Evolutionary conservation across 164 flowering plant species (phyloP).

Genomic region (Aristolochia contorta): DNA sequence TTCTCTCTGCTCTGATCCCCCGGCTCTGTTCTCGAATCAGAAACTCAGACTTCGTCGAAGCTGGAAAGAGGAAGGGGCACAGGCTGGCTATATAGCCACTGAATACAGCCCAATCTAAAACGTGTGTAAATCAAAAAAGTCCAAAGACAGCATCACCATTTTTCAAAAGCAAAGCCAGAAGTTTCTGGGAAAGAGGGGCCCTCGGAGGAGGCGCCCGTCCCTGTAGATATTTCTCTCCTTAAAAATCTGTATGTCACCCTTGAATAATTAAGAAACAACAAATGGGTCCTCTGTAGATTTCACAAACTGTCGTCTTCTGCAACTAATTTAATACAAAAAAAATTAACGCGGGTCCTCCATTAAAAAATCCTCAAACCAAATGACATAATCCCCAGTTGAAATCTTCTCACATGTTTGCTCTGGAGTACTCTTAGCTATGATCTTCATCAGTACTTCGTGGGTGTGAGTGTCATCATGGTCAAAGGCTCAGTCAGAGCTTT

Average conservation of each 20-base stretch:
- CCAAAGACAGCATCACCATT: neutral
- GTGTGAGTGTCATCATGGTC: neutral
- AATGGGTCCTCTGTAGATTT: conserved; percentile 4
- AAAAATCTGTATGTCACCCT: neutral
- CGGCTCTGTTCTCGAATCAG: neutral
- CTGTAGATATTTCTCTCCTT: neutral
- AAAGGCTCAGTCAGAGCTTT: conserved; percentile 1
- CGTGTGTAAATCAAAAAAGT: conserved; percentile 1
- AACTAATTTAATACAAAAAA: no score
- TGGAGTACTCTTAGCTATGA: neutral
- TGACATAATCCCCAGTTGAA: neutral
- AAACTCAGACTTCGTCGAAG: neutral
- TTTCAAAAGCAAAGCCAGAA: conserved; percentile 4
- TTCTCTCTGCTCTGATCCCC: neutral
- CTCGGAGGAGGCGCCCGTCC: neutral
- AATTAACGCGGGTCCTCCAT: neutral
- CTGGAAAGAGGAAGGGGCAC: no score
- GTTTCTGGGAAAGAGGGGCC: conserved; percentile 9
- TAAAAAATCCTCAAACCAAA: neutral
- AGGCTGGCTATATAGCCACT: conserved; percentile 3
- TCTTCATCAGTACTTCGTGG: neutral
- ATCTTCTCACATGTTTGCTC: neutral
- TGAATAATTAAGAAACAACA: neutral
- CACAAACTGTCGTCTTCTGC: conserved; percentile 1
- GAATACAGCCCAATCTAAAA: neutral